A percentile compares a stretch with the other conserved stretches of the same genome.
Conservation (phyloP, 2,329 filamentous ascomycete genomes). For the Lachnellula hyalina region DNA sequence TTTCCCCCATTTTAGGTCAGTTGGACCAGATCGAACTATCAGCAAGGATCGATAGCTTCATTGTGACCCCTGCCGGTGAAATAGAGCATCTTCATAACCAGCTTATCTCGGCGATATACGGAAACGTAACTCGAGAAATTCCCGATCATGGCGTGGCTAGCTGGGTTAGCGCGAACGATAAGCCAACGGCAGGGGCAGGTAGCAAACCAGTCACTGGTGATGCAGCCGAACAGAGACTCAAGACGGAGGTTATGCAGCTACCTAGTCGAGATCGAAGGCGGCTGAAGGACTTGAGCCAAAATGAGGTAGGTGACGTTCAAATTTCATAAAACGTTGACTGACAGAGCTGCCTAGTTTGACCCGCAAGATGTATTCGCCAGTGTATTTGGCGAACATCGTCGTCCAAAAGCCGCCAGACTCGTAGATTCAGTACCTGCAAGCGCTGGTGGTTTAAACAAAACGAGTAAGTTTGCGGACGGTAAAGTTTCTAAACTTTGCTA, state of each 20-base stretch:
- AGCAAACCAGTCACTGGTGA: constrained; percentile 60
- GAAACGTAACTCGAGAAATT: constrained; percentile 64
- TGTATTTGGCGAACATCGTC: constrained; percentile 32
- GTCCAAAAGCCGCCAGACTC: constrained; percentile 36
- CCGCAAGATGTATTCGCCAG: constrained; percentile 28
- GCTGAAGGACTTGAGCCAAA: constrained; percentile 59
- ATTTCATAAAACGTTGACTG: not conserved
- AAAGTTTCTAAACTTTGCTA: constrained; percentile 31
- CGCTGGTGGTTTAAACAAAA: constrained; percentile 69
- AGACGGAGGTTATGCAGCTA: constrained; percentile 66
- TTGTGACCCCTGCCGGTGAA: constrained; percentile 47
- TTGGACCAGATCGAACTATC: constrained; percentile 59
- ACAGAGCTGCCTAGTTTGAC: constrained; percentile 24
- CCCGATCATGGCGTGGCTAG: constrained; percentile 62
- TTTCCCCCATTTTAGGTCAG: constrained; percentile 42
- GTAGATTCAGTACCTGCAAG: constrained; percentile 61
- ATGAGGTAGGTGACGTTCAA: constrained; percentile 45
- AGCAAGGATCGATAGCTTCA: constrained; percentile 54
- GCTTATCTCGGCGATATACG: constrained; percentile 60
- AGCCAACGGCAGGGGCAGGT: constrained; percentile 50
- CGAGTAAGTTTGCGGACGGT: constrained; percentile 53
- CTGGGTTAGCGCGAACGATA: constrained; percentile 69
- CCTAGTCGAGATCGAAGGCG: constrained; percentile 60
- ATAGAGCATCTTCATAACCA: constrained; percentile 63
- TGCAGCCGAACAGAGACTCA: constrained; percentile 59